Percentiles rank a stretch among this genome's conserved stretches.
These are phyloP conservation scores for Symmetrospora coprosmae DNA, from an alignment of 768 basidiomycete species.

Conservation along the genomic window DNA sequence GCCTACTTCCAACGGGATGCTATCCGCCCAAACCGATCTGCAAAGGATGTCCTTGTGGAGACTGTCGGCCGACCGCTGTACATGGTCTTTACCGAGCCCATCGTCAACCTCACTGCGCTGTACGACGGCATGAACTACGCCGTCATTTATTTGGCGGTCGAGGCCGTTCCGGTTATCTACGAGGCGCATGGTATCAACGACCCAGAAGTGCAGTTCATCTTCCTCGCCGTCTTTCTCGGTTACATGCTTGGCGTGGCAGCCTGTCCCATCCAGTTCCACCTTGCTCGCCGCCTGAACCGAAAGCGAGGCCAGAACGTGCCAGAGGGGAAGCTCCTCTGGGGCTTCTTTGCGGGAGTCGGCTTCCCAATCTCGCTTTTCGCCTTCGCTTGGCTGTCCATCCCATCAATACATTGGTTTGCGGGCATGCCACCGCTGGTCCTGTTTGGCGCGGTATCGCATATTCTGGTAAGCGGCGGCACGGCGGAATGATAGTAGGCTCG, in stretches of 20 bases:
- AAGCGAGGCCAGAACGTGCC: neutral
- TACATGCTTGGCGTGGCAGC: neutral
- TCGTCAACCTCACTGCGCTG: neutral
- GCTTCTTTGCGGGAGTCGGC: neutral
- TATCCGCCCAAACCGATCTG: neutral
- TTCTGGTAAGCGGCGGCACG: no score
- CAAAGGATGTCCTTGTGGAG: neutral
- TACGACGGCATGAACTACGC: constrained; percentile 6
- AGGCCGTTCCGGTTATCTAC: constrained; percentile 1
- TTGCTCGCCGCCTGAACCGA: neutral
- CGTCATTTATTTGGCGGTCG: neutral
- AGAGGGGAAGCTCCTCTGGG: constrained; percentile 3
- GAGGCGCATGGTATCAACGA: neutral
- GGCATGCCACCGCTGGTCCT: neutral
- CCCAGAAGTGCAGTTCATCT: neutral
- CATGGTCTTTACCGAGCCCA: constrained; percentile 3
- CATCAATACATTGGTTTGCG: neutral
- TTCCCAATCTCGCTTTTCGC: neutral
- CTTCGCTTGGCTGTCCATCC: neutral
- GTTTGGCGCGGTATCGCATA: neutral
- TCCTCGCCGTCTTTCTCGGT: neutral
- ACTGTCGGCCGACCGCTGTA: neutral
- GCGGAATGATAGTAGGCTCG: no score
- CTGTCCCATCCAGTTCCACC: neutral
- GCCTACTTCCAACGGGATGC: neutral